These are phyloP conservation scores for Fremontodendron californicum DNA, from an alignment of 345 rosid genomes.

Conservation along the genomic window DNA sequence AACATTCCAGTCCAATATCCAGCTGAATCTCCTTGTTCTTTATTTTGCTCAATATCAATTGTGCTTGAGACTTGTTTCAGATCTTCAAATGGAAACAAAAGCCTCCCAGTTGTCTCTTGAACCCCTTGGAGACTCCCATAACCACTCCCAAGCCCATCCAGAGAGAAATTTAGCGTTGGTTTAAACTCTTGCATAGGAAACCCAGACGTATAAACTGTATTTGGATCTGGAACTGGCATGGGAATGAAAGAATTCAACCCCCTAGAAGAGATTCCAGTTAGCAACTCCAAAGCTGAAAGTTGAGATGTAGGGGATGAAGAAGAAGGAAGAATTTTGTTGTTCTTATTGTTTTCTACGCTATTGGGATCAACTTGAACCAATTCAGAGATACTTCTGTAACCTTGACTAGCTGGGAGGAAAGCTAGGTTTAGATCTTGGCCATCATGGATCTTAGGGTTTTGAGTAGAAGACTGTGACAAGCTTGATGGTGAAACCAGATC, in stretches of 20 bases:
- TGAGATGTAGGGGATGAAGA: constrained; percentile 32
- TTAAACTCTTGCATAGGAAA: constrained; percentile 76
- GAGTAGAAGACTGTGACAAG: constrained; percentile 27
- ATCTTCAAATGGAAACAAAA: constrained; percentile 88
- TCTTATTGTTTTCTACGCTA: constrained; percentile 31
- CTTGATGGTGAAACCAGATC: constrained; percentile 47
- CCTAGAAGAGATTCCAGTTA: constrained; percentile 56
- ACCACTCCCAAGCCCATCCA: constrained; percentile 65
- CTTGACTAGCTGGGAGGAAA: constrained; percentile 44
- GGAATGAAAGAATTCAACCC: constrained; percentile 67
- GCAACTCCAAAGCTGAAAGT: constrained; percentile 63
- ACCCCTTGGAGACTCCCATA: constrained; percentile 46
- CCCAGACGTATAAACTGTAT: constrained; percentile 43
- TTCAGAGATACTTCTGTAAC: constrained; percentile 53
- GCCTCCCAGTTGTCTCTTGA: constrained; percentile 52
- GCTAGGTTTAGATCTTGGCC: constrained; percentile 82
- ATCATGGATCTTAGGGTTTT: constrained; percentile 54
- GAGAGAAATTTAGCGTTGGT: constrained; percentile 65
- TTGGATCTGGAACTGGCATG: constrained; percentile 59
- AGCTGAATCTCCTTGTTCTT: constrained; percentile 48
- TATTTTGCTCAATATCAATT: constrained; percentile 36
- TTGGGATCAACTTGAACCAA: constrained; percentile 46
- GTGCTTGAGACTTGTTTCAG: constrained; percentile 69
- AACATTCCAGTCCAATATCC: constrained; percentile 95
- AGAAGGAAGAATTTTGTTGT: constrained; percentile 30